A percentile compares a stretch with the other conserved stretches of the same genome.
Conservation (phyloP, 305 asterid species). For the Solanum hybrid region DNA sequence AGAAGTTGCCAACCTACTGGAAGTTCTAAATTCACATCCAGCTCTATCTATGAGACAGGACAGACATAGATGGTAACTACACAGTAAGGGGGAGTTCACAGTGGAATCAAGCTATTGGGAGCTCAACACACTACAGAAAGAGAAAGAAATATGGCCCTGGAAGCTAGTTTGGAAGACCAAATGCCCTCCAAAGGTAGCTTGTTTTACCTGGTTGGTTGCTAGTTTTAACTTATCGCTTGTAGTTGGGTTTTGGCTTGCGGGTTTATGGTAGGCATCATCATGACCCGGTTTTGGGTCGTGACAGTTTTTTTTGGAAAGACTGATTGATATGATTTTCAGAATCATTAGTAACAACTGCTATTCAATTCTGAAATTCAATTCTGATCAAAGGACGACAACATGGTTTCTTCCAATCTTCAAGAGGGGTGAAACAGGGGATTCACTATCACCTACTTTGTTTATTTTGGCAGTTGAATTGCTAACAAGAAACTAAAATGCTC, state of each 20-base stretch:
- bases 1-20: background rate
- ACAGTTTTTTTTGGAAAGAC: background rate
- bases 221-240: no score
- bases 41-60: background rate
- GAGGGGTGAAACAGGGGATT: background rate
- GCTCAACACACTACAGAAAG: background rate
- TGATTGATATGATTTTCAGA: background rate
- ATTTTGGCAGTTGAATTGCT: background rate
- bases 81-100: background rate
- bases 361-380: background rate
- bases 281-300: no score
- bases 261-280: no score
- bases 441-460: background rate
- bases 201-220: background rate
- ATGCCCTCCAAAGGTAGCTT: background rate
- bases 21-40: background rate
- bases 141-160: background rate
- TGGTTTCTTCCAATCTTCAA: background rate
- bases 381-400: background rate
- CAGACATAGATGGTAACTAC: background rate
- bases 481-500: background rate
- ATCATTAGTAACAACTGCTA: background rate
- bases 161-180: background rate
- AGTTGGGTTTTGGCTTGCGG: no score
- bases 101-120: background rate